Conservation (phyloP, 768 basidiomycete species). For the Lactarius evosmus region DNA sequence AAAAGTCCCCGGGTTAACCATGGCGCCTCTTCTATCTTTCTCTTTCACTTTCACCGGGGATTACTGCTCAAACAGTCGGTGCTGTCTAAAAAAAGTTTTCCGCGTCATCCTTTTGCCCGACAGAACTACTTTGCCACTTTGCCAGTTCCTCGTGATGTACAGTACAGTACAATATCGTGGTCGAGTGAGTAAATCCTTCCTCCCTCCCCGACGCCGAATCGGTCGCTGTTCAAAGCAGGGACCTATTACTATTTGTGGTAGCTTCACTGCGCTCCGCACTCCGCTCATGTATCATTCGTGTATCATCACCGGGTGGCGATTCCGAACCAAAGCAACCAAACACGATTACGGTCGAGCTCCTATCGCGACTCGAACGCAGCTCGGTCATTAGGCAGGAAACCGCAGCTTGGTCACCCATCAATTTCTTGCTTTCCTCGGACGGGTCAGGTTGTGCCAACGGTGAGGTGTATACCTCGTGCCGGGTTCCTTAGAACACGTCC, state of each 20-base stretch:
- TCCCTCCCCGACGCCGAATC: neutral
- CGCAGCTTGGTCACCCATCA: neutral
- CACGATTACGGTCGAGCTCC: neutral
- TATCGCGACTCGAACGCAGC: neutral
- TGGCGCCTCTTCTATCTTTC: neutral
- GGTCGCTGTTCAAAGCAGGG: neutral
- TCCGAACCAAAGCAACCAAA: neutral
- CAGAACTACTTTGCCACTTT: neutral
- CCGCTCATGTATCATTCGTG: neutral
- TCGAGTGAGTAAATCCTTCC: neutral
- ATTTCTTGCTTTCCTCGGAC: neutral
- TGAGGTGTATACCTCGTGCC: neutral
- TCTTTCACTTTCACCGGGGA: neutral
- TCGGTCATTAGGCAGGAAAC: neutral
- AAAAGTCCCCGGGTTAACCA: neutral
- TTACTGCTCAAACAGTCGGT: neutral
- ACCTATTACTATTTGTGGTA: neutral
- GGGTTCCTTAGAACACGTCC: neutral
- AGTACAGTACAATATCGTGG: too few relatives aligned
- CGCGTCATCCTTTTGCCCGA: neutral
- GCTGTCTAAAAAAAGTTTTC: neutral
- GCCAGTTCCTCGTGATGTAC: too few relatives aligned
- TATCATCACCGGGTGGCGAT: neutral
- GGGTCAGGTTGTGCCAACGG: neutral
- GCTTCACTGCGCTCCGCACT: neutral